phyloP scores from a whole-genome alignment of 768 basidiomycete species.

The Xanthoconium purpureum region DNA sequence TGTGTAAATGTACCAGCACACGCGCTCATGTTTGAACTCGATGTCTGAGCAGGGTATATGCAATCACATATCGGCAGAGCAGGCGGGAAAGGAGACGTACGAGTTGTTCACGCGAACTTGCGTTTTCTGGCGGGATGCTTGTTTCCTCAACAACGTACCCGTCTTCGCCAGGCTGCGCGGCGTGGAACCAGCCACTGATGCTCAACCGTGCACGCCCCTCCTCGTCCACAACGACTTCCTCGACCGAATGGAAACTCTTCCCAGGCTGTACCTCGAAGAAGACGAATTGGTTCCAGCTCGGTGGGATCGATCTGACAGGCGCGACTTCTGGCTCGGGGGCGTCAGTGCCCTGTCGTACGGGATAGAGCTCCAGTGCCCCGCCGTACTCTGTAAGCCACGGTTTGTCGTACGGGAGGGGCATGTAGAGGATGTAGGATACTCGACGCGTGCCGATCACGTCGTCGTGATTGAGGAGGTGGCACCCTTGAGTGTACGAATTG shows the following conservation, averaged over 20 bases:
- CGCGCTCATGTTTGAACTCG: slow-evolving; percentile 45
- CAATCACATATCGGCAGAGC: slow-evolving; percentile 1
- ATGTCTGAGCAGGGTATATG: slow-evolving; percentile 42
- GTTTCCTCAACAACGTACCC: slow-evolving; percentile 62
- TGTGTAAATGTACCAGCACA: slow-evolving; percentile 44
- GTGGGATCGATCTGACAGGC: slow-evolving; percentile 67
- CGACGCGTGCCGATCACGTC: slow-evolving; percentile 94
- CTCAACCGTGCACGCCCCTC: slow-evolving; percentile 76
- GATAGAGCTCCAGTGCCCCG: slow-evolving; percentile 92
- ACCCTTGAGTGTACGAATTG: slow-evolving; percentile 86
- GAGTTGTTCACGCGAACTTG: slow-evolving; percentile 91
- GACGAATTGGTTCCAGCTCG: slow-evolving; percentile 87
- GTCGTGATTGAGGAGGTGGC: slow-evolving; percentile 96
- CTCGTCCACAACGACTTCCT: slow-evolving; percentile 85
- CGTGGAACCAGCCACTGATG: slow-evolving; percentile 97
- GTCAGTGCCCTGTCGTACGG: slow-evolving; percentile 54
- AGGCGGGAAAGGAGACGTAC: slow-evolving; percentile 47
- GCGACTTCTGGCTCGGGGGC: slow-evolving; percentile 64
- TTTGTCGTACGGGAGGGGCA: slow-evolving; percentile 72
- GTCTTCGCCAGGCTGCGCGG: slow-evolving; percentile 86
- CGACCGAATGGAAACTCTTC: slow-evolving; percentile 92
- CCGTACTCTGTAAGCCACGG: slow-evolving; percentile 90
- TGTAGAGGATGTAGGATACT: slow-evolving; percentile 95
- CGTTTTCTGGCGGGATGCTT: slow-evolving; percentile 57
- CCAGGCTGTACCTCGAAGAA: slow-evolving; percentile 95